Conservation (phyloP, 2,329 filamentous ascomycete species). For the Raffaelea albimanens region DNA sequence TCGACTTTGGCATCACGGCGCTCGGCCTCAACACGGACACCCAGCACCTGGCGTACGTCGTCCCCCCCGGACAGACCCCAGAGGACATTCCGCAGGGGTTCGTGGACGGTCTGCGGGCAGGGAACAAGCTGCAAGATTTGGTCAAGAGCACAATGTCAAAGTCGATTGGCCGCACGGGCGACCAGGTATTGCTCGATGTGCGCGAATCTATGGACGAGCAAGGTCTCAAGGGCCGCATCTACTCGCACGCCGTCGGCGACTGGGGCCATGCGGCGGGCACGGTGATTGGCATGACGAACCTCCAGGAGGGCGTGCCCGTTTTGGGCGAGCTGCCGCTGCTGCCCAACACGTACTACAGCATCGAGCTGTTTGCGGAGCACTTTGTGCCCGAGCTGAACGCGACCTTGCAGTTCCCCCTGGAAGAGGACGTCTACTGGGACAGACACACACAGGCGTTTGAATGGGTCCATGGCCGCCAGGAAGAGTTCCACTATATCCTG, state of each 20-base stretch:
- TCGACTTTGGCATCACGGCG: slow-evolving; percentile 30
- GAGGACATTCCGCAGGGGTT: slow-evolving; percentile 27
- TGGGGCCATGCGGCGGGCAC: slow-evolving; percentile 41
- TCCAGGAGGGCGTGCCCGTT: slow-evolving; percentile 35
- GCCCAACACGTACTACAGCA: slow-evolving; percentile 37
- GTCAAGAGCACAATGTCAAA: slow-evolving; percentile 29
- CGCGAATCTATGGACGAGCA: slow-evolving; percentile 30
- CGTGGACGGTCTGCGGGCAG: slow-evolving; percentile 32
- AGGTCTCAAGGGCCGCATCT: slow-evolving; percentile 36
- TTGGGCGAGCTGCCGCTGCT: slow-evolving; percentile 36
- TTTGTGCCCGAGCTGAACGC: slow-evolving; percentile 34
- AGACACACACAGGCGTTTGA: slow-evolving; percentile 29
- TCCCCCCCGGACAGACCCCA: slow-evolving; percentile 30
- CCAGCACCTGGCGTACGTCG: slow-evolving; percentile 39
- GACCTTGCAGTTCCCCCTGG: slow-evolving; percentile 35
- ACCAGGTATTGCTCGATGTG: slow-evolving; percentile 30
- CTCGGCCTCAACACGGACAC: slow-evolving; percentile 21
- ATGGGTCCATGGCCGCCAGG: slow-evolving; percentile 39
- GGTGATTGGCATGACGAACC: slow-evolving; percentile 39
- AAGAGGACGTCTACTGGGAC: slow-evolving; percentile 41
- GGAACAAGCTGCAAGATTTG: slow-evolving; percentile 38
- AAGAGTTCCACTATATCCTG: slow-evolving; percentile 26
- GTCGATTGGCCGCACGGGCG: slow-evolving; percentile 31
- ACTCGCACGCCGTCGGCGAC: slow-evolving; percentile 40
- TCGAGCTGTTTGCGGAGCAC: slow-evolving; percentile 38